These are phyloP conservation scores for Saccharomyces jurei DNA, from an alignment of 805 yeast species.

Conservation along the genomic window DNA sequence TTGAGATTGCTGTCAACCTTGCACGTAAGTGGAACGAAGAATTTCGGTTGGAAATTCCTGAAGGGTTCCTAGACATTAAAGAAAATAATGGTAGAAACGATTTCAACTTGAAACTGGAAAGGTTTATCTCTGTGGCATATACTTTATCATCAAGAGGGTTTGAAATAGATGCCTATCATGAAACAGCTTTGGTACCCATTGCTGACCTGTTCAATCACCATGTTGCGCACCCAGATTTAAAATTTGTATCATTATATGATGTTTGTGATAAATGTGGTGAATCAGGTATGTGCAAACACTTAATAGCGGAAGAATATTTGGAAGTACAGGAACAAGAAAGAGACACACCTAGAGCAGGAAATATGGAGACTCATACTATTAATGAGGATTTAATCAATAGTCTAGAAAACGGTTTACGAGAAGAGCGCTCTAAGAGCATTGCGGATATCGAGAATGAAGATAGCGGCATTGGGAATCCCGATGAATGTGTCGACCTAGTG, in stretches of 20 bases:
- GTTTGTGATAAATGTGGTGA: slow-evolving; percentile 49
- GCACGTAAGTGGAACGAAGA: slow-evolving; percentile 30
- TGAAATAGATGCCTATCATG: slow-evolving; percentile 67
- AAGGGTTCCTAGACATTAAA: slow-evolving; percentile 21
- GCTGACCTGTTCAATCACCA: slow-evolving; percentile 85
- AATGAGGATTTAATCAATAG: slow-evolving; percentile 24
- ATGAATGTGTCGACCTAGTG: slow-evolving; percentile 66
- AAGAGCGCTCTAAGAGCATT: slow-evolving; percentile 9
- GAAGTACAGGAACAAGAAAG: slow-evolving; percentile 4
- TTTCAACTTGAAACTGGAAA: slow-evolving; percentile 27
- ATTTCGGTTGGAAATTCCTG: slow-evolving; percentile 25
- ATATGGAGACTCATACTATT: slow-evolving; percentile 8
- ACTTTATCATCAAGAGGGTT: slow-evolving; percentile 74
- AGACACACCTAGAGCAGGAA: background rate
- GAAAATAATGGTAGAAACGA: slow-evolving; percentile 19
- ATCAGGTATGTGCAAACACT: slow-evolving; percentile 36
- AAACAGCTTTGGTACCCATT: slow-evolving; percentile 75
- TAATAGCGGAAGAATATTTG: slow-evolving; percentile 17
- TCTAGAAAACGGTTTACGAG: slow-evolving; percentile 20
- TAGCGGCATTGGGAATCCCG: slow-evolving; percentile 26
- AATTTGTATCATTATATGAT: slow-evolving; percentile 50
- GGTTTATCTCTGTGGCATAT: slow-evolving; percentile 51
- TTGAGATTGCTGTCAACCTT: slow-evolving; percentile 31
- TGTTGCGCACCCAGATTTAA: slow-evolving; percentile 50
- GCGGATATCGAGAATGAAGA: slow-evolving; percentile 11